These are phyloP conservation scores for Pisolithus marmoratus DNA, from an alignment of 768 basidiomycete species.

Conservation along the genomic window DNA sequence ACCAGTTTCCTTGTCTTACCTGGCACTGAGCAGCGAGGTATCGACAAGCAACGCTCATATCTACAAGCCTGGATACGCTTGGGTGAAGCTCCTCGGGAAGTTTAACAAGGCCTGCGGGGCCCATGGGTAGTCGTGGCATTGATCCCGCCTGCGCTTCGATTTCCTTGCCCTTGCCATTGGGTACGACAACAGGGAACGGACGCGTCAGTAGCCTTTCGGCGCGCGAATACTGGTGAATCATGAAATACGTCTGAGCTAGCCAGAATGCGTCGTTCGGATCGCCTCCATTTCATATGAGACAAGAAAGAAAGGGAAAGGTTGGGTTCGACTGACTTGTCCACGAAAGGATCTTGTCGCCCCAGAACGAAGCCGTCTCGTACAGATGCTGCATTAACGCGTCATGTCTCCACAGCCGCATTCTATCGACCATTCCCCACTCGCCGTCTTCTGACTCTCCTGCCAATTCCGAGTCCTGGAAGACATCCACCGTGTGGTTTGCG, in stretches of 20 bases:
- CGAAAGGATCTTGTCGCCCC: constrained; percentile 95
- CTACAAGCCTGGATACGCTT: constrained; percentile 72
- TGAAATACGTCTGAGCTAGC: constrained; percentile 97
- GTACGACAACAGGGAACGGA: constrained; percentile 62
- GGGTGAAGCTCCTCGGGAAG: constrained; percentile 60
- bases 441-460: constrained; percentile 57
- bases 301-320: constrained; percentile 4
- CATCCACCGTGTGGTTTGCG: constrained; percentile 68
- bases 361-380: constrained; percentile 95
- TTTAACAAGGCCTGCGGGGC: constrained; percentile 66
- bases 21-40: constrained; percentile 96
- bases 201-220: constrained; percentile 87
- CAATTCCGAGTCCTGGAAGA: constrained; percentile 63
- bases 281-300: constrained; percentile 38
- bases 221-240: constrained; percentile 91
- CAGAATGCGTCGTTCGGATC: constrained; percentile 99
- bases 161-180: constrained; percentile 66
- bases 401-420: constrained; percentile 95
- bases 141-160: constrained; percentile 31
- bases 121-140: constrained; percentile 60
- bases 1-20: constrained; percentile 87
- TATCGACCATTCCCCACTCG: constrained; percentile 86
- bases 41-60: constrained; percentile 92
- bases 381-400: constrained; percentile 98
- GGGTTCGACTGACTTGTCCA: constrained; percentile 78